Percentiles rank a stretch among this genome's conserved stretches.
Conservation (phyloP, 768 basidiomycete genomes). For the Trametes elegans region DNA sequence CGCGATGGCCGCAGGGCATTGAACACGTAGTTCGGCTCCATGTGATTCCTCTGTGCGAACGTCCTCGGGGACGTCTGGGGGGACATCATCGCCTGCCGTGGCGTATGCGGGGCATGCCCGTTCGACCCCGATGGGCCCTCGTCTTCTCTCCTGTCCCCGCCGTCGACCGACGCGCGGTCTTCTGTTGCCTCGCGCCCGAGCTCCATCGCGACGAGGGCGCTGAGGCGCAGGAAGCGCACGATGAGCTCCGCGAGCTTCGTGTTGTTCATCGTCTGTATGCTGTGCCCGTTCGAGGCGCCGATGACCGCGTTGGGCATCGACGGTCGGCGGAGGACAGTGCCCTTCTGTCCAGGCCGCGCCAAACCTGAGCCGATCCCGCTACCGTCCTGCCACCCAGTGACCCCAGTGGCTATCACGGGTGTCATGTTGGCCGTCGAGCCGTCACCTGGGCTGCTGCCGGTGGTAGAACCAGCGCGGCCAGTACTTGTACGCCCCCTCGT, state of each 20-base stretch:
- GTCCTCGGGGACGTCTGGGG: conserved; percentile 24
- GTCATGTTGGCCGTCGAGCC: background rate
- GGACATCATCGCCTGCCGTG: conserved; percentile 14
- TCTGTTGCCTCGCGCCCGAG: conserved; percentile 61
- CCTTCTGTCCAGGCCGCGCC: conserved; percentile 50
- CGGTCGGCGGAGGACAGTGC: conserved; percentile 58
- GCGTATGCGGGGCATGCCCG: conserved; percentile 7
- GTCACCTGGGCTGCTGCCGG: conserved; percentile 28
- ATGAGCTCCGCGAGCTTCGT: conserved; percentile 66
- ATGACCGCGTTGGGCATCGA: conserved; percentile 15
- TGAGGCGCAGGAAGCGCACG: conserved; percentile 70
- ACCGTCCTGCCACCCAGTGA: conserved; percentile 75
- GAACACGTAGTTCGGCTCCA: conserved; percentile 19
- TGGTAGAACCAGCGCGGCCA: conserved; percentile 22
- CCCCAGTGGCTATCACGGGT: conserved; percentile 40
- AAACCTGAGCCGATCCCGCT: conserved; percentile 73
- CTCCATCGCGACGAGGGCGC: conserved; percentile 76
- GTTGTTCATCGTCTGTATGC: conserved; percentile 48
- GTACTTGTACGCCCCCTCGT: conserved; percentile 9
- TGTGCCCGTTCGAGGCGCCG: conserved; percentile 19
- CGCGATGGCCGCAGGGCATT: conserved; percentile 62
- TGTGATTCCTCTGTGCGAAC: conserved; percentile 15
- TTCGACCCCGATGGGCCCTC: conserved; percentile 11
- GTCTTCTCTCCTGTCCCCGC: conserved; percentile 30
- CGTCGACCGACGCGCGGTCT: conserved; percentile 43